phyloP scores from a whole-genome alignment of 1,284 basidiomycete species.

The Ustilago bromivora region DNA sequence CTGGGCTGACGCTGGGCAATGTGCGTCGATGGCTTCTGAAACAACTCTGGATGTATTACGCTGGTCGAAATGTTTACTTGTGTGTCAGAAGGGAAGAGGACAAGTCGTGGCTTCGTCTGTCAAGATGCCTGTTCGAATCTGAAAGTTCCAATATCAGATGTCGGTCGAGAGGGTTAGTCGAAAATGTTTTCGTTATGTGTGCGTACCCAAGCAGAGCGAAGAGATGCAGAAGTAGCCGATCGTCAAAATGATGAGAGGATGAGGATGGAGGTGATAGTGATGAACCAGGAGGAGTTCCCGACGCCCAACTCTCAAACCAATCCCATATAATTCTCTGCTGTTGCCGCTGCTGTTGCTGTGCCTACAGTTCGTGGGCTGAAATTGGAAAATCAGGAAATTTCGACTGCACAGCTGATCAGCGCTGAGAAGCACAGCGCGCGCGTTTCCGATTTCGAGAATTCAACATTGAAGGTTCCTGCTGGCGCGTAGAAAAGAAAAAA shows the following conservation, averaged over 20 bases:
- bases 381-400: constrained; percentile 3
- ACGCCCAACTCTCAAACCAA: too few species aligned
- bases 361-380: neutral
- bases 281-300: neutral
- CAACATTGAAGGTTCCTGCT: neutral
- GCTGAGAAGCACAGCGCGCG: neutral
- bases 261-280: neutral
- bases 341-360: too few species aligned
- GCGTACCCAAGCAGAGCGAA: neutral
- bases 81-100: neutral
- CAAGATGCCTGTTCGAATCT: too few species aligned
- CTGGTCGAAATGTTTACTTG: neutral
- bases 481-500: constrained; percentile 9
- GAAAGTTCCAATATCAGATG: too few species aligned
- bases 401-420: neutral
- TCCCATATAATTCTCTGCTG: too few species aligned
- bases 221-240: neutral
- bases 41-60: neutral
- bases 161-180: too few species aligned
- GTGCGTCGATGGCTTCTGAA: neutral
- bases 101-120: neutral
- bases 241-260: neutral
- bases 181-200: neutral
- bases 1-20: neutral
- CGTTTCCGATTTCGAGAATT: constrained; percentile 9